Evolutionary conservation across 805 yeast species (phyloP), one percentile per base, ranked within the genome.

Genomic region (Kodamaea hsintzibuensis): DNA sequence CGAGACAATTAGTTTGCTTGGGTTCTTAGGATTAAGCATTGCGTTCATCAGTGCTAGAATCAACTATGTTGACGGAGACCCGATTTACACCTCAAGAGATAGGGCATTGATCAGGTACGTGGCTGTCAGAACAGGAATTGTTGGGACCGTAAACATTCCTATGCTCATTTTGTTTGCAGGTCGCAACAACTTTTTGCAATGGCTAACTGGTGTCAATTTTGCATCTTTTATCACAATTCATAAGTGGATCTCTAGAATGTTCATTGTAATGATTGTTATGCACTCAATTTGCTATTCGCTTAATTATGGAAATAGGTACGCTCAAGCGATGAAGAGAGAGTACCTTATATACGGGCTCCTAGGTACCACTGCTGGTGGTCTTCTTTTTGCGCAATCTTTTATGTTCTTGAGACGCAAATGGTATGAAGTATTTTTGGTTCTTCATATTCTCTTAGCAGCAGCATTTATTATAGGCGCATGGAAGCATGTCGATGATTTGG

Each of bases 131-230:
- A 70, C 82, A 2, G 86, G 81, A 47, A 53, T 82, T 13, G 68
- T 81, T 65, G 67, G 80, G 2, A 67, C 82, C 30, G 81, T 80
- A 49, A 54, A 82, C 43, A 74, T 84, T 53, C 92, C 93, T 0
- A 63, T 79, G 5, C 64, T 84, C n/a, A 79, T 82, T 56, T 68
- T 87, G 53, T 85, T 88, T 67, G 89, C 90, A 4, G 86, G 87
- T 27, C 54, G 70, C 18, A 65, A 66, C 58, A 65, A 66, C 45
- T 55, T 58, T 14, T 39, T 57, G 40, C 60, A 57, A 37, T 56
- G 55, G 57, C 3, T 56, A 19, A 57, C 62, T 2, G 46, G 59
- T 7, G 54, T 57, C 54, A 53, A 52, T 18, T 57, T 48, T 43
- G 55, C 57, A 16, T 51, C 57, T 22, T 27, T 63, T 52, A 54